A percentile compares a stretch with the other conserved stretches of the same genome.
Evolutionary conservation across 2,329 filamentous ascomycete species (phyloP).

Genomic region (Penicillium sp.): DNA sequence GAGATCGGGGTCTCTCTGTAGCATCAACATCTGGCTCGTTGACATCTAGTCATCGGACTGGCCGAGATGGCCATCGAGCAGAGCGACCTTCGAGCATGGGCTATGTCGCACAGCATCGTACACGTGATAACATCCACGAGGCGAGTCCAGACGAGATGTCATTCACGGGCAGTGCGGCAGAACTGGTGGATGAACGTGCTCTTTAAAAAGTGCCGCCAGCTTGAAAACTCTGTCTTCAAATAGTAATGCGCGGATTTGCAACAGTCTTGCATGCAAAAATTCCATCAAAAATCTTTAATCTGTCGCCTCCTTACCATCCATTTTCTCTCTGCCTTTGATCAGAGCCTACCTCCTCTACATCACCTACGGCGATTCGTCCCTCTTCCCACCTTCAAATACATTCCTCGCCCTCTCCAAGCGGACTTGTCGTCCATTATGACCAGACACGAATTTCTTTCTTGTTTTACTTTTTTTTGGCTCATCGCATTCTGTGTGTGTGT

Average conservation of each 20-base stretch:
- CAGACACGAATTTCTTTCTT: constrained; percentile 18
- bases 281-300: neutral
- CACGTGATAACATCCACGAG: constrained; percentile 45
- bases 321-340: no score
- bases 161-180: constrained; percentile 40
- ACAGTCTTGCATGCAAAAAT: constrained; percentile 1
- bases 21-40: constrained; percentile 35
- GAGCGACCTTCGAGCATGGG: constrained; percentile 46
- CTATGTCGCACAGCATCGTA: constrained; percentile 45
- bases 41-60: constrained; percentile 31
- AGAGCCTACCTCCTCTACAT: no score
- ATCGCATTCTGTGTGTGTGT: neutral
- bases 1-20: constrained; percentile 32
- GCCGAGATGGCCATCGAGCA: constrained; percentile 22
- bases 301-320: neutral
- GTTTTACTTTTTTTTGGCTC: neutral
- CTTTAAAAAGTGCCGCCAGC: constrained; percentile 5
- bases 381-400: no score
- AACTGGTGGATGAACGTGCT: constrained; percentile 36
- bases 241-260: neutral
- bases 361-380: no score
- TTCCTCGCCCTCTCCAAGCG: constrained; percentile 1
- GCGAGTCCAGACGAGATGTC: constrained; percentile 33
- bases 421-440: constrained; percentile 9
- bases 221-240: neutral